Base-by-base conservation (phyloP, 106 monocot genomes). In the Dioscorea zingiberensis region DNA sequence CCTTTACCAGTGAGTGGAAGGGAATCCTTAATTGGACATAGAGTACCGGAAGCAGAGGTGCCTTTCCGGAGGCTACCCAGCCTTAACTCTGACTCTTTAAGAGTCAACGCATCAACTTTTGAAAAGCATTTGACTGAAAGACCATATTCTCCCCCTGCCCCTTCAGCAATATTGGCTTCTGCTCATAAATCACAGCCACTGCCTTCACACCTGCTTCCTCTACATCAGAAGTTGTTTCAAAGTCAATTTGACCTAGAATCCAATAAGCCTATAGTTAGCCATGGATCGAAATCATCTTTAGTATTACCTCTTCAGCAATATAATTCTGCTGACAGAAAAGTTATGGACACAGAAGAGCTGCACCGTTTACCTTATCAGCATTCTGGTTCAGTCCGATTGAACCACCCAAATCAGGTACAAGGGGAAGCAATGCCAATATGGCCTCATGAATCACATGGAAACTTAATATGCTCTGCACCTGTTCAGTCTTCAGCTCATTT, bases 131-230 rank as follows among this genome's bases (percentile, higher is more conserved):
- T 54, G 26, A 29, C 70, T 64, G 76, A 71, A 32, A 80, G 59
- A 38, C 65, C 85, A 74, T 48, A 45, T 53, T 69, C 73, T 23
- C 68, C 78, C 30, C 58, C 54, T 66, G 18, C 49, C 64, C 62
- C 78, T 44, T 71, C 70, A 1, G 25, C 70, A 54, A 32, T 69
- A 32, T 78, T 77, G 78, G 71, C 77, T 62, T 76, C 85, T 62
- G 25, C 48, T 44, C 81, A 73, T 77, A 84, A 77, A 69, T 73
- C 87, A 45, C 78, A 74, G 48, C 48, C 72, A 48, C 58, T 69
- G 59, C 70, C 73, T 58, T 70, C 76, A 55, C 59, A 54, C 18
- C 72, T 74, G 53, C 56, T 69, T 69, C 67, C 70, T 74, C 53
- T 30, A 28, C 72, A 83, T 58, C 71, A 68, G 16, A 74, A 74